phyloP scores from a whole-genome alignment of 148 eudicot species.

The Fallopia convolvulus region DNA sequence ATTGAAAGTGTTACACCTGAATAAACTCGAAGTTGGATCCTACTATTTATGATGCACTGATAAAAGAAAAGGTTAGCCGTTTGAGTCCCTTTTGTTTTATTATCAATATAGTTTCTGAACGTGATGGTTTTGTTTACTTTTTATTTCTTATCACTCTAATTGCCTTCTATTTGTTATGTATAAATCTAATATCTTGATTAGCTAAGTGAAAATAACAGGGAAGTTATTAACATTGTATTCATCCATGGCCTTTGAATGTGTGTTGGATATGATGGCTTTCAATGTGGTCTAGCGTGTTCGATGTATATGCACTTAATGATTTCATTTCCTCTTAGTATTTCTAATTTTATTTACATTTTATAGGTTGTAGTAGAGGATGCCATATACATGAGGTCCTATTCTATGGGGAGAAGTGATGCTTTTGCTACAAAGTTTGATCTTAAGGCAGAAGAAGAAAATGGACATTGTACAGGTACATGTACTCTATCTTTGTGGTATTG shows the following conservation, averaged over 20 bases:
- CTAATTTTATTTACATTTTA: constrained; percentile 5
- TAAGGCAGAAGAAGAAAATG: constrained; percentile 95
- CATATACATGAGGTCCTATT: constrained; percentile 90
- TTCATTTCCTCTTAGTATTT: background rate
- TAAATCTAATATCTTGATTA: background rate
- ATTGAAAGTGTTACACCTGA: constrained; percentile 94
- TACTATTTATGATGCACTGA: constrained; percentile 91
- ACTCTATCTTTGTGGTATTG: background rate
- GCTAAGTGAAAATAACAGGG: background rate
- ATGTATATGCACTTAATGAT: background rate
- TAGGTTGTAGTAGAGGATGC: constrained; percentile 99
- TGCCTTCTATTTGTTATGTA: background rate
- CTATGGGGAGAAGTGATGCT: constrained; percentile 97
- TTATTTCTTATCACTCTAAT: background rate
- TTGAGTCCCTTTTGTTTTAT: background rate
- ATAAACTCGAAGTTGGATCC: constrained; percentile 94
- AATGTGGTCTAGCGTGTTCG: background rate
- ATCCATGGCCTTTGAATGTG: background rate
- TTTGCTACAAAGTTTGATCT: constrained; percentile 99
- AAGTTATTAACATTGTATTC: background rate
- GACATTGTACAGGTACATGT: constrained; percentile 90
- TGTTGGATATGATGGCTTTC: background rate
- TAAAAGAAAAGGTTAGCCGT: constrained; percentile 77
- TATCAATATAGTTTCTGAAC: background rate
- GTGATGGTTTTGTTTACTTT: background rate